Base-by-base conservation (phyloP, 495 filamentous ascomycete genomes). In the Umbilicaria muhlenbergii region DNA sequence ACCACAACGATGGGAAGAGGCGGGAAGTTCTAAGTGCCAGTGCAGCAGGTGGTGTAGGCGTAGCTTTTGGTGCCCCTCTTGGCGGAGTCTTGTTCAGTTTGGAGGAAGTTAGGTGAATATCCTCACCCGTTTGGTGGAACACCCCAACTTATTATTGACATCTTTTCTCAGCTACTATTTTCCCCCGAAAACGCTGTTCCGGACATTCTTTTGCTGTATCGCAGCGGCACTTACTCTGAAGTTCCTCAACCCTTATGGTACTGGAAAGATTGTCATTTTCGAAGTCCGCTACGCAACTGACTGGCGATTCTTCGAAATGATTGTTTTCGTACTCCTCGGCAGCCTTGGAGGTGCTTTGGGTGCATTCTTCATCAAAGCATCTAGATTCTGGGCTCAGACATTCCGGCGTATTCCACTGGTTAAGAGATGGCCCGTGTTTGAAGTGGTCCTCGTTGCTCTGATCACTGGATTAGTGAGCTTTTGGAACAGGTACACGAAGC, bases 131-230 rank as follows among this genome's bases (percentile, higher is more conserved):
- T 31, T 14, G 21, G 36, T 28, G 5, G 31, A 14, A 21, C 18
- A 5, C 31, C 14, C 18, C 37, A 24, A 41, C 21, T 39, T 11
- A 16, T 38, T 4, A 19, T 36, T 5, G 19, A 45, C 33, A 46
- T 17, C 14, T 5, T 38, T 38, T 32, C 10, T 24, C 19, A 73
- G 81, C 58, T 98, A 98, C 59, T 98, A 94, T 58, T 95, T 95
- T 60, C 91, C 89, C 3, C 83, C 91, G n/a, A 96, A 98, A 63
- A 95, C 89, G 2, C 74, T 98, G 3, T 98, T 98, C 65, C 71
- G 91, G 34, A 98, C 91, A 1, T 96, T 98, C 67, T 98, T 95
- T 63, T 94, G 87, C 61, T 98, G 89, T 61, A 96, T 96, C 53
- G 83, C 62, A 57, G 87, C 91, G 17, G 82, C 91, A 0, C 58